Evolutionary conservation across 139 green algal genomes (phyloP).

Genomic region (Coelastrella sp.): DNA sequence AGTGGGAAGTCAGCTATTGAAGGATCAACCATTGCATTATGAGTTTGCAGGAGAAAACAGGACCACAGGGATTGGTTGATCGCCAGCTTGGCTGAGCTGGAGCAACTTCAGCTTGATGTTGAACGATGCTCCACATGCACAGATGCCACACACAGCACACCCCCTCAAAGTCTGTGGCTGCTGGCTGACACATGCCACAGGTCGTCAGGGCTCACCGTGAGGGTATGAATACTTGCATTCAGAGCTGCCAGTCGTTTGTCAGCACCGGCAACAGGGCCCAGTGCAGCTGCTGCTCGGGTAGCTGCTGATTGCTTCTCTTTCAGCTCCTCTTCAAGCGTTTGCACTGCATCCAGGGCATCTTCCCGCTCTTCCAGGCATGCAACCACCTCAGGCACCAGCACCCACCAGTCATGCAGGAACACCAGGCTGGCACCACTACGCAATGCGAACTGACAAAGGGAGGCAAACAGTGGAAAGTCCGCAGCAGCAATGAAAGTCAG

Average conservation of each 20-base stretch:
- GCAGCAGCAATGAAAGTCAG: too few relatives aligned
- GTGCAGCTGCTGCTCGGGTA: slow-evolving; percentile 36
- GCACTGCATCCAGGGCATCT: slow-evolving; percentile 48
- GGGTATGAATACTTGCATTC: not conserved
- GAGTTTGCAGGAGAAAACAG: too few relatives aligned
- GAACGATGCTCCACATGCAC: too few relatives aligned
- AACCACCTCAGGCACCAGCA: slow-evolving; percentile 67
- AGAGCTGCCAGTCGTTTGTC: slow-evolving; percentile 25
- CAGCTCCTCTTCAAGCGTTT: slow-evolving; percentile 61
- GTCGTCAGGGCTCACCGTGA: slow-evolving; percentile 5
- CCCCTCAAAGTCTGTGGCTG: too few relatives aligned
- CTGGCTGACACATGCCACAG: too few relatives aligned
- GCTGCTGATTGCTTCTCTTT: slow-evolving; percentile 46
- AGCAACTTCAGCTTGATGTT: too few relatives aligned
- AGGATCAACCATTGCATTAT: too few relatives aligned
- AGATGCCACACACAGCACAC: too few relatives aligned
- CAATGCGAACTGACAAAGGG: not conserved
- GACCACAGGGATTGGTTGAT: too few relatives aligned
- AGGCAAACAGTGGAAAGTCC: too few relatives aligned
- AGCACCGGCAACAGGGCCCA: not conserved
- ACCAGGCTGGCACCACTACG: slow-evolving; percentile 11
- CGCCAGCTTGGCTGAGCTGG: too few relatives aligned
- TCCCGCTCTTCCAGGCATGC: slow-evolving; percentile 64
- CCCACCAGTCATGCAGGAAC: slow-evolving; percentile 61
- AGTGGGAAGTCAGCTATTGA: too few relatives aligned